A percentile compares a stretch with the other conserved stretches of the same genome.
These are phyloP conservation scores for Naganishia sp. DNA, from an alignment of 1,284 basidiomycete species.

Conservation along the genomic window DNA sequence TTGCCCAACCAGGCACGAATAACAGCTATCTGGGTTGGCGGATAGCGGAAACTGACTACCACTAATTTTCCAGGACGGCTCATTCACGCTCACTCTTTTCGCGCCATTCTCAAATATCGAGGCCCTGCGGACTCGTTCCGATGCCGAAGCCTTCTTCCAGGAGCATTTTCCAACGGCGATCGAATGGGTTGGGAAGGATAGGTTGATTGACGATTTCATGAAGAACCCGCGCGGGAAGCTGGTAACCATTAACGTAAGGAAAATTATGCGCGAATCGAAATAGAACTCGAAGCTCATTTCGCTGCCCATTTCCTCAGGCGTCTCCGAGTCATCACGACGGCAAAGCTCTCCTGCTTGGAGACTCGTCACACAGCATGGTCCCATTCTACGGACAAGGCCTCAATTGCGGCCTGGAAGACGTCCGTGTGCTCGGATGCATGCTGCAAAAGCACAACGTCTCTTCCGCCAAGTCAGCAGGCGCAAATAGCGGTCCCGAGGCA, in stretches of 20 bases:
- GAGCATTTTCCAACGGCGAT: slow-evolving; percentile 85
- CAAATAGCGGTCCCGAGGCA: slow-evolving; percentile 48
- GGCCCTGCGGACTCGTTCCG: slow-evolving; percentile 63
- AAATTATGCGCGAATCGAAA: not conserved
- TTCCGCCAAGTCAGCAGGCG: slow-evolving; percentile 45
- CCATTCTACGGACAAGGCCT: slow-evolving; percentile 95
- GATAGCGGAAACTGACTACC: not conserved
- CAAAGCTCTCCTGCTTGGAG: slow-evolving; percentile 83
- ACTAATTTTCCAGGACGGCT: slow-evolving; percentile 48
- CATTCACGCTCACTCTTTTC: slow-evolving; percentile 74
- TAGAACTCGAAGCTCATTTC: not conserved
- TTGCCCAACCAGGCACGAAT: slow-evolving; percentile 85
- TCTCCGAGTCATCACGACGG: slow-evolving; percentile 88
- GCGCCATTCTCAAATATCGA: slow-evolving; percentile 79
- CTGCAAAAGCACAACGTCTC: slow-evolving; percentile 70
- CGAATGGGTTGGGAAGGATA: slow-evolving; percentile 75
- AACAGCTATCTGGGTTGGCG: not conserved
- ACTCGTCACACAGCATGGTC: slow-evolving; percentile 95
- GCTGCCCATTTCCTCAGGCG: slow-evolving; percentile 57
- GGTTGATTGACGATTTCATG: slow-evolving; percentile 72
- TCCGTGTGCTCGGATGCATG: slow-evolving; percentile 78
- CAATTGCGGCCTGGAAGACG: slow-evolving; percentile 97
- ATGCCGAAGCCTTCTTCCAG: slow-evolving; percentile 75
- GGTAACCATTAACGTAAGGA: slow-evolving; percentile 81
- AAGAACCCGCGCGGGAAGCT: slow-evolving; percentile 83